phyloP scores from a whole-genome alignment of 805 yeast genomes.

The Lipomyces lipofer region DNA sequence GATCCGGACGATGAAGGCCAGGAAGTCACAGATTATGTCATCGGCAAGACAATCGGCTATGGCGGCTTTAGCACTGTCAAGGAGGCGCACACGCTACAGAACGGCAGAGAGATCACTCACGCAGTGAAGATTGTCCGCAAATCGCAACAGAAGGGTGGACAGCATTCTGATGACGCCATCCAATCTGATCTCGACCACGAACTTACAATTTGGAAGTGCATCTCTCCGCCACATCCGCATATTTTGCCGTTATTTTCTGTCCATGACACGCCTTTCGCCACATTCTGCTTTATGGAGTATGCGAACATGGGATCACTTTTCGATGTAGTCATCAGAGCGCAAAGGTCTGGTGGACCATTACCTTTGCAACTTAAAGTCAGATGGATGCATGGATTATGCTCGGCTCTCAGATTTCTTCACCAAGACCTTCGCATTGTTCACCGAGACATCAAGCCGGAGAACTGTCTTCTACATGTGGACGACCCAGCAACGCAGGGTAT shows the following conservation, averaged over 20 bases:
- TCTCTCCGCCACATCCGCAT: slow-evolving; percentile 55
- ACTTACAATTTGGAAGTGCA: slow-evolving; percentile 68
- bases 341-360: slow-evolving; percentile 8
- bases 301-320: slow-evolving; percentile 78
- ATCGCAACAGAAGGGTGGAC: slow-evolving; percentile 33
- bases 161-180: slow-evolving; percentile 43
- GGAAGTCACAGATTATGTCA: slow-evolving; percentile 54
- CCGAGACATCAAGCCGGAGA: slow-evolving; percentile 82
- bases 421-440: slow-evolving; percentile 64
- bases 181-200: slow-evolving; percentile 67
- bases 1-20: slow-evolving; percentile 65
- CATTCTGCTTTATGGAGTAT: slow-evolving; percentile 70
- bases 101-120: slow-evolving; percentile 34
- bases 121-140: slow-evolving; percentile 61
- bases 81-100: slow-evolving; percentile 51
- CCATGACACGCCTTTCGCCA: slow-evolving; percentile 58
- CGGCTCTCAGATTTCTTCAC: slow-evolving; percentile 65
- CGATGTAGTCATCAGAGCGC: slow-evolving; percentile 44
- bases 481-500: slow-evolving; percentile 10
- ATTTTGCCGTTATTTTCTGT: slow-evolving; percentile 64
- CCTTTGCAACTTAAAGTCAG: slow-evolving; percentile 10
- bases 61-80: slow-evolving; percentile 91
- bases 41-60: slow-evolving; percentile 77
- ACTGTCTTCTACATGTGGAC: slow-evolving; percentile 60
- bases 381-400: slow-evolving; percentile 50